Base-by-base conservation (phyloP, 164 flowering plant species). In the Piper betle region DNA sequence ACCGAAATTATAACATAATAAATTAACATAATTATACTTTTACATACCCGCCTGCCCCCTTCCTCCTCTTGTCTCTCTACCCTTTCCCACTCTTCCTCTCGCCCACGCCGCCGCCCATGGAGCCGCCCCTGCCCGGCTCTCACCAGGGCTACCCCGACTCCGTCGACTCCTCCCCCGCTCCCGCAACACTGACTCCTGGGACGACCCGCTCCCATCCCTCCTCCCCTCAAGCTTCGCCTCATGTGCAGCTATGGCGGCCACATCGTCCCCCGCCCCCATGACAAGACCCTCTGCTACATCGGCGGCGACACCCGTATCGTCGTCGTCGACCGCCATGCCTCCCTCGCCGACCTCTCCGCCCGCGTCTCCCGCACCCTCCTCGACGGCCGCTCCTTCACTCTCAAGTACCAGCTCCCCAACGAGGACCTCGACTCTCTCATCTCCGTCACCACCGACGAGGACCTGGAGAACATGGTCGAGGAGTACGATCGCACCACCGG, bases 241-340 rank as follows among this genome's bases (percentile, higher is more conserved):
- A 89, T 92, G 96, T 87, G 96, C 74, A 85, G 93, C 81, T 89
- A 83, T 55, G 98, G 91, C 64, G 98, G 98, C 5, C 92, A 80
- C 72, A 92, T 92, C 62, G 75, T 89, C 42, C 98, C 98, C 15
- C 88, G 96, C 3, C 97, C 96, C 0, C 89, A 83, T 70, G 96
- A 85, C 72, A 89, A 84, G 69, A 74, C 84, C 0, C 90, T 92
- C 39, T 85, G 88, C 72, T 92, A 89, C 73, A 73, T 87, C 53
- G 96, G 97, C 59, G 98, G 98, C 19, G 90, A 89, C 48, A 92
- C 97, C 37, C 84, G 93, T 8, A 85, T 92, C 72, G 75, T 92
- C 39, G 90, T 89, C 43, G 86, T 80, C 61, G 91, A 87, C 65
- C 89, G 97, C 18, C 62, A 68, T 64, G 52, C 80, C 43, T 66